A percentile compares a stretch with the other conserved stretches of the same genome.
Evolutionary conservation across 441 rosid species (phyloP).

Genomic region (Daphne laureola): DNA sequence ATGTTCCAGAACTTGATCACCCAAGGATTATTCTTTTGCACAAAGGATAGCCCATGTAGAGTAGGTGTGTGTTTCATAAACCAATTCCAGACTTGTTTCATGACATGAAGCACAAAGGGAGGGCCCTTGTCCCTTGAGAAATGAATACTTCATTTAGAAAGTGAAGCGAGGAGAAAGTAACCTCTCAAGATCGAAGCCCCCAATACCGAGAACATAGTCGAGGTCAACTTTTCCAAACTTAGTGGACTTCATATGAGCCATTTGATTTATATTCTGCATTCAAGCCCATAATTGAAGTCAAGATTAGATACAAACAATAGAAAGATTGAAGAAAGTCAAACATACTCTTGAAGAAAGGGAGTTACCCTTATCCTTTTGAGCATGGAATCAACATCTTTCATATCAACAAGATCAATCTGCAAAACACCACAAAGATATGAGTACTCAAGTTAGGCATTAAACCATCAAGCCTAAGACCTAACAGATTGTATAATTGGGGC

Average conservation of each 20-base stretch:
- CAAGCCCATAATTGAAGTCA: slow-evolving; percentile 15
- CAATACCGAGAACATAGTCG: slow-evolving; percentile 95
- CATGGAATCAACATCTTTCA: slow-evolving; percentile 48
- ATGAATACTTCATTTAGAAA: neutral
- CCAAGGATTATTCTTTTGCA: too few species aligned
- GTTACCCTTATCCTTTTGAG: slow-evolving; percentile 69
- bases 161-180: slow-evolving; percentile 21
- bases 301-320: slow-evolving; percentile 10
- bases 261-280: slow-evolving; percentile 61
- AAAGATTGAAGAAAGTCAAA: neutral
- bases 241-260: slow-evolving; percentile 75
- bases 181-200: slow-evolving; percentile 98
- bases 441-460: slow-evolving; percentile 15
- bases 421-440: slow-evolving; percentile 13
- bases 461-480: slow-evolving; percentile 7
- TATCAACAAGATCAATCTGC: slow-evolving; percentile 89
- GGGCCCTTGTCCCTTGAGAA: neutral
- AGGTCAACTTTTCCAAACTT: slow-evolving; percentile 85
- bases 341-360: slow-evolving; percentile 1
- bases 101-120: neutral
- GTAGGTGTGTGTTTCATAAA: too few species aligned
- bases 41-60: too few species aligned
- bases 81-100: too few species aligned
- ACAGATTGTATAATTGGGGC: too few species aligned
- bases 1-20: too few species aligned